Base-by-base conservation (phyloP, 108 stramenopile genomes). In the Bacterosira constricta region DNA sequence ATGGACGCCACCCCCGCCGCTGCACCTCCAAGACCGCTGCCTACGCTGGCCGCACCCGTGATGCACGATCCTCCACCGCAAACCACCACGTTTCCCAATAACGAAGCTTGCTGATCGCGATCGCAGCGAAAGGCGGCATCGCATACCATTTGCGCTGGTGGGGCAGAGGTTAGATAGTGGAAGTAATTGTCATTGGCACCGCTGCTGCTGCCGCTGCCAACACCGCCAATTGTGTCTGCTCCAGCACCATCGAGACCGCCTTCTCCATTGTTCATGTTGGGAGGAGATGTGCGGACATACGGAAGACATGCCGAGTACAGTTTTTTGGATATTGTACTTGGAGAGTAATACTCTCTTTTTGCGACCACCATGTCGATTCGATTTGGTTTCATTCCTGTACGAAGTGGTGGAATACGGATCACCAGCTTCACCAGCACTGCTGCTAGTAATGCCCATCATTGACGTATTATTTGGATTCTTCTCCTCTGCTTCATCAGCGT, bases 51-150 rank as follows among this genome's bases (percentile, higher is more conserved):
- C 10, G 51, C 71, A 27, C 74, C 74, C 1, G 63, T 62, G 41
- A 93, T 68, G 66, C 91, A 93, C 2, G 89, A 78, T 35, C 95
- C 95, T 17, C 95, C 95, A 25, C 95, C 95, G 47, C 81, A 86
- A 17, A 96, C 75, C 12, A 96, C 82, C 17, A 93, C 90, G 66
- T 91, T 93, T 6, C 90, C 92, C 37, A 96, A 65, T 25, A 96
- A 75, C 6, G 77, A 51, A 0, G 88, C 88, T 54, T 96, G 95
- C 61, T 96, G 95, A 67, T 96, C 95, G 7, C 92, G 86, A 75
- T 93, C 90, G 57, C 95, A 96, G 5, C 80, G 85, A 73, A 88
- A 93, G 23, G 90, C 95, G 5, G 95, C 77, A 66, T 93, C 95
- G 50, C 90, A 90, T 12, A 96, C 81, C 89, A 96, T 90, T 77